Evolutionary conservation across 2,329 filamentous ascomycete species (phyloP), one percentile per base, ranked within the genome.

Genomic region (Chaetomiaceae sp.): DNA sequence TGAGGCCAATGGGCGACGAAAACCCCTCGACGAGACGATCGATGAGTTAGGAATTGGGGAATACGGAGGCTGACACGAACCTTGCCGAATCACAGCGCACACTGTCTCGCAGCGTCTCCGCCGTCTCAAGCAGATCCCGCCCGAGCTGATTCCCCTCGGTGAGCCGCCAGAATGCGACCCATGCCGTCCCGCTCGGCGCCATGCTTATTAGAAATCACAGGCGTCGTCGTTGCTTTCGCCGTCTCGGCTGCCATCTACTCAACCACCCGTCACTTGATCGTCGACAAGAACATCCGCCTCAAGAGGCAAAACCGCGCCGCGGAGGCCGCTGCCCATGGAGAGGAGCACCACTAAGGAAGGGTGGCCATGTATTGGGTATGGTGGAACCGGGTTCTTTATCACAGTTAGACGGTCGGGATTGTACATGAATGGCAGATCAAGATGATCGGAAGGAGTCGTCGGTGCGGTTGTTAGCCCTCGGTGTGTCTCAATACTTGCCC

Each of bases 71-170:
- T 61, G 46, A 63, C 58, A 55, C 22, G 50, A 31, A 17, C 36
- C 22, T 25, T n/a, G 42, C 54, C 47, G 61, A 46, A 58, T 53
- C 60, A 62, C 65, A 99, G 94, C 90, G 71, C 94, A 97, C 79
- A 96, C 92, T 67, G 84, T 97, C 74, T 96, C 92, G 63, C 94
- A 97, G 80, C 89, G 92, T 71, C 80, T 99, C 67, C 88, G 91
- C 71, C 87, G 84, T 71, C 80, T 96, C 69, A 91, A 88, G 82
- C 85, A 85, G 76, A 87, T 97, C 69, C 94, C 94, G 64, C 84
- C 90, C 64, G 94, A 99, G 81, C 81, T 99, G 82, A 84, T 91
- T 65, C 94, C 94, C 68, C 87, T 99, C 66, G 91, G 91, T 95
- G 85, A 72, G 83, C 53, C 25, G n/a, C 48, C 29, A 9, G 53